These are phyloP conservation scores for Leptodermis oblonga DNA, from an alignment of 257 asterid species.

Conservation along the genomic window DNA sequence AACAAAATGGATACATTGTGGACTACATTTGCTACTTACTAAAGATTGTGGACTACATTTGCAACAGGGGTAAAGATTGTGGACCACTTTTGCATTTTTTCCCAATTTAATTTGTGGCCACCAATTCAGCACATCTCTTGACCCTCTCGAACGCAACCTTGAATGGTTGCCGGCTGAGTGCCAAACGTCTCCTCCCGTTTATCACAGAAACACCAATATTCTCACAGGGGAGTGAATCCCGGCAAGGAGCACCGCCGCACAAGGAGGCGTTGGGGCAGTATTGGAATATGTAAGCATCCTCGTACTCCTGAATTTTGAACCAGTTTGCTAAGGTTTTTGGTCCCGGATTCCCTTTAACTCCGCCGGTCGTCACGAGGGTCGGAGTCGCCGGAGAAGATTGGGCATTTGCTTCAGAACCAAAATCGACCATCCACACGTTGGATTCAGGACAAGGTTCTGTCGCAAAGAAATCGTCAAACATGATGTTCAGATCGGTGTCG, in stretches of 20 bases:
- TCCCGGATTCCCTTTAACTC: conserved; percentile 9
- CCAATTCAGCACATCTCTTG: background rate
- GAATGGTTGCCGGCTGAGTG: background rate
- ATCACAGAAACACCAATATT: background rate
- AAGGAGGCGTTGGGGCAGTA: conserved; percentile 1
- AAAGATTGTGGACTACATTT: too few relatives aligned
- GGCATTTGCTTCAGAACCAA: background rate
- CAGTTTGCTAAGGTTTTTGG: conserved; percentile 3
- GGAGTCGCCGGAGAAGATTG: background rate
- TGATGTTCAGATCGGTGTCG: background rate
- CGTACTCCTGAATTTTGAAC: conserved; percentile 14
- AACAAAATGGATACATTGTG: too few relatives aligned
- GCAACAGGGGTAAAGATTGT: too few relatives aligned
- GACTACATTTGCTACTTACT: too few relatives aligned
- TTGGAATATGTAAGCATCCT: background rate
- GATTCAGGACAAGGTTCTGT: background rate
- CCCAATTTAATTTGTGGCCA: background rate
- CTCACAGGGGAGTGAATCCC: conserved; percentile 1
- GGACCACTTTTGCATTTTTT: too few relatives aligned
- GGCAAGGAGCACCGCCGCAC: background rate
- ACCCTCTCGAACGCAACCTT: conserved; percentile 1
- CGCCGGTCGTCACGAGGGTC: conserved; percentile 6
- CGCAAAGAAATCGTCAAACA: background rate
- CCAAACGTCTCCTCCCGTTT: conserved; percentile 3
- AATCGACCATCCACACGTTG: conserved; percentile 5